Evolutionary conservation across 2,329 filamentous ascomycete genomes (phyloP).

Genomic region (Diaporthe velutina): DNA sequence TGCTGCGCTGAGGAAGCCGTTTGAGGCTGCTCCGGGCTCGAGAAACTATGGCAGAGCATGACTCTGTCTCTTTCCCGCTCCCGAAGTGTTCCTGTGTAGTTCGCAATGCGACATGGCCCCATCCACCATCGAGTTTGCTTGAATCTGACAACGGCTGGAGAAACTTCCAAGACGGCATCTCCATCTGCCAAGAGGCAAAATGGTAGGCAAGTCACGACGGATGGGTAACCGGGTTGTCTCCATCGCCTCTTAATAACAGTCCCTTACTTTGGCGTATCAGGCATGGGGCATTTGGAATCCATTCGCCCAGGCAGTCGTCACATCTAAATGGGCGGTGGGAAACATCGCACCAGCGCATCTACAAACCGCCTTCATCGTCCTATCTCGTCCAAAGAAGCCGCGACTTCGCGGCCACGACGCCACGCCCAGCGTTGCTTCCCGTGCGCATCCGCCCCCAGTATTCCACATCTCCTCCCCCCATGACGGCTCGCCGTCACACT

Average conservation of each 20-base stretch:
- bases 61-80: background rate
- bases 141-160: background rate
- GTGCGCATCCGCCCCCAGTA: conserved; percentile 10
- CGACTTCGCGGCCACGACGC: conserved; percentile 7
- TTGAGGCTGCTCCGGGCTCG: conserved; percentile 8
- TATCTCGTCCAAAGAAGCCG: conserved; percentile 13
- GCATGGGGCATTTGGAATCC: background rate
- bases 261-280: background rate
- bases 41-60: conserved; percentile 1
- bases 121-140: background rate
- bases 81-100: background rate
- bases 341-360: conserved; percentile 25
- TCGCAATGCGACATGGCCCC: background rate
- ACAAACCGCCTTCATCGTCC: conserved; percentile 1
- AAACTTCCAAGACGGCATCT: conserved; percentile 24
- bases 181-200: background rate
- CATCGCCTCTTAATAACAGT: background rate
- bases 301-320: background rate
- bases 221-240: background rate
- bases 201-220: background rate
- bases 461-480: background rate
- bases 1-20: background rate
- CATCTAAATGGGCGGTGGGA: background rate
- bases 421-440: conserved; percentile 22
- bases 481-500: conserved; percentile 2